Evolutionary conservation across 139 green algal genomes (phyloP).

Genomic region (Coelastrella sp.): DNA sequence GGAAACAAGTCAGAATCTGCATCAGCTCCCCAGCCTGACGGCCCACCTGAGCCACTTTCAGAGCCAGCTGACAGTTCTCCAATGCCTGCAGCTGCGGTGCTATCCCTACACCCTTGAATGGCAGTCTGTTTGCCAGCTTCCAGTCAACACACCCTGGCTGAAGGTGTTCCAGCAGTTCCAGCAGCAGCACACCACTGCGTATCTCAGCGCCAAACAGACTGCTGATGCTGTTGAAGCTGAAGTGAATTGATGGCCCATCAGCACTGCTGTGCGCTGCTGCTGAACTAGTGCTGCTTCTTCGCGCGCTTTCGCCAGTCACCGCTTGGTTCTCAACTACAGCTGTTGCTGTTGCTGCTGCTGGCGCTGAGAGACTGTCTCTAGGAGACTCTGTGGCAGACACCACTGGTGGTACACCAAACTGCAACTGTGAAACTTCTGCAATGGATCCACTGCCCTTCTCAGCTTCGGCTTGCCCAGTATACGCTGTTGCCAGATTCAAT

Average conservation of each 20-base stretch:
- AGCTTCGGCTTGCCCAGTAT: not conserved
- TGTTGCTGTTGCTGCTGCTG: no score
- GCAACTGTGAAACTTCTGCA: no score
- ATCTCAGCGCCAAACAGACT: slow-evolving; percentile 51
- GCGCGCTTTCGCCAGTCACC: no score
- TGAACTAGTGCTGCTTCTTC: no score
- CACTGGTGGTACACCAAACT: no score
- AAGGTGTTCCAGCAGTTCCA: slow-evolving; percentile 61
- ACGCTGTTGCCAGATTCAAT: not conserved
- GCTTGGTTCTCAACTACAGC: no score
- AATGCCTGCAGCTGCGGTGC: slow-evolving; percentile 51
- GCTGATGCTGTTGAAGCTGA: slow-evolving; percentile 39
- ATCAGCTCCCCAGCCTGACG: not conserved
- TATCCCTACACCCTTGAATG: slow-evolving; percentile 31
- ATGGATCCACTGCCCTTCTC: no score
- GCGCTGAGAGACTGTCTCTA: no score
- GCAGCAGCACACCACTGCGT: slow-evolving; percentile 60
- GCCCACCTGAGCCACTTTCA: slow-evolving; percentile 45
- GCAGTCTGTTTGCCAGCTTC: slow-evolving; percentile 45
- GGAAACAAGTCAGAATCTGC: no score
- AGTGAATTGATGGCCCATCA: not conserved
- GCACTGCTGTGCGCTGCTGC: not conserved
- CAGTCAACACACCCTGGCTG: slow-evolving; percentile 60
- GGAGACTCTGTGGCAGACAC: no score
- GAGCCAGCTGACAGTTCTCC: slow-evolving; percentile 69